Conservation (phyloP, 352 stramenopile genomes). For the Globisporangium polare region DNA sequence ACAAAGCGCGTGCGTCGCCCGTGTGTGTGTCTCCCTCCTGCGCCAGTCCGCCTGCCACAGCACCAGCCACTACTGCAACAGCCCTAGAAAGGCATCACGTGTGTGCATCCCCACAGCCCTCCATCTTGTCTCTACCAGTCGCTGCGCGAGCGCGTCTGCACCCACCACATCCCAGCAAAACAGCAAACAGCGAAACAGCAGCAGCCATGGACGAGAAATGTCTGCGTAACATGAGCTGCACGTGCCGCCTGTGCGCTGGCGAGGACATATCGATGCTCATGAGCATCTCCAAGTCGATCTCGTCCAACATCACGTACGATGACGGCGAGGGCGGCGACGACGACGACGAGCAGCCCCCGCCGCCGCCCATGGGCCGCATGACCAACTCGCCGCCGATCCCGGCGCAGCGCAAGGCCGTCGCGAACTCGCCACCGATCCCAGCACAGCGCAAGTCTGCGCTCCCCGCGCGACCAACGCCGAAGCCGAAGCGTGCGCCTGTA, state of each 20-base stretch:
- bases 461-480: conserved; percentile 1
- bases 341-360: conserved; percentile 16
- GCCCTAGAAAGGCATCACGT: not conserved
- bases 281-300: conserved; percentile 78
- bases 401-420: conserved; percentile 12
- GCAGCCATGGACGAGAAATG: conserved; percentile 73
- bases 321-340: conserved; percentile 24
- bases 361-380: conserved; percentile 25
- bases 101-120: not conserved
- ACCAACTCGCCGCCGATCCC: conserved; percentile 41
- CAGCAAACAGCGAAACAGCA: not conserved
- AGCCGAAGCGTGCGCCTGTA: conserved; percentile 1
- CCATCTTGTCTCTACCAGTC: not conserved
- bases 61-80: not conserved
- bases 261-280: conserved; percentile 76
- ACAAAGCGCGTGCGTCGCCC: not conserved
- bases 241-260: conserved; percentile 72
- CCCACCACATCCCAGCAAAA: not conserved
- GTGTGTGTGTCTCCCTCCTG: not conserved
- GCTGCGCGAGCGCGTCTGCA: not conserved
- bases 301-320: conserved; percentile 75
- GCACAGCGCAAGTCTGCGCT: conserved; percentile 9
- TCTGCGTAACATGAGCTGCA: conserved; percentile 86
- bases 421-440: conserved; percentile 28
- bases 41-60: not conserved